phyloP scores from a whole-genome alignment of 164 flowering plant species.

The Saururus chinensis region DNA sequence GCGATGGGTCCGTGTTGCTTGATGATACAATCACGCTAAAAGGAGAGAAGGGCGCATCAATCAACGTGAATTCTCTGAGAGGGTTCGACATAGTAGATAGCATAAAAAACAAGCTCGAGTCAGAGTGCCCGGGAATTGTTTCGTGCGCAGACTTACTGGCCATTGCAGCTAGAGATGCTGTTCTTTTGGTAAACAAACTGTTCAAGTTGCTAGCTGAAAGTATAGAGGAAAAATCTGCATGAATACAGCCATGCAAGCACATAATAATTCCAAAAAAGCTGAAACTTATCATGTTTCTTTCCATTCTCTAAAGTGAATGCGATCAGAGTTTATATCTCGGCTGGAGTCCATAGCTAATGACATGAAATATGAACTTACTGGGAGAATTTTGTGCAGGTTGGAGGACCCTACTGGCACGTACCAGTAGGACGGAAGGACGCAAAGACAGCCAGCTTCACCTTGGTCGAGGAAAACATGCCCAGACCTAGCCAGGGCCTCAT shows the following conservation, averaged over 20 bases:
- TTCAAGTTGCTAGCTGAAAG: no score
- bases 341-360: no score
- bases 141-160: slow-evolving; percentile 92
- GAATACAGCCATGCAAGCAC: no score
- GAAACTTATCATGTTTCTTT: no score
- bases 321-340: no score
- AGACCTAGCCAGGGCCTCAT: slow-evolving; percentile 41
- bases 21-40: slow-evolving; percentile 64
- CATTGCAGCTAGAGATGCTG: slow-evolving; percentile 91
- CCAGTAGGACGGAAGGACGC: slow-evolving; percentile 88
- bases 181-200: slow-evolving; percentile 49
- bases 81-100: slow-evolving; percentile 65
- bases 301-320: no score
- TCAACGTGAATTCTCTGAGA: slow-evolving; percentile 45
- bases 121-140: slow-evolving; percentile 82
- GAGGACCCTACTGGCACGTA: slow-evolving; percentile 96
- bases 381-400: slow-evolving; percentile 39
- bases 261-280: no score
- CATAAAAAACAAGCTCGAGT: slow-evolving; percentile 75
- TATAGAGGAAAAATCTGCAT: no score
- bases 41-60: slow-evolving; percentile 71
- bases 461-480: slow-evolving; percentile 50
- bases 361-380: no score
- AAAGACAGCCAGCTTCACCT: slow-evolving; percentile 42
- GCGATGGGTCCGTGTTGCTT: slow-evolving; percentile 84